Evolutionary conservation across 768 basidiomycete species (phyloP).

Genomic region (Cytidiella melzeri): DNA sequence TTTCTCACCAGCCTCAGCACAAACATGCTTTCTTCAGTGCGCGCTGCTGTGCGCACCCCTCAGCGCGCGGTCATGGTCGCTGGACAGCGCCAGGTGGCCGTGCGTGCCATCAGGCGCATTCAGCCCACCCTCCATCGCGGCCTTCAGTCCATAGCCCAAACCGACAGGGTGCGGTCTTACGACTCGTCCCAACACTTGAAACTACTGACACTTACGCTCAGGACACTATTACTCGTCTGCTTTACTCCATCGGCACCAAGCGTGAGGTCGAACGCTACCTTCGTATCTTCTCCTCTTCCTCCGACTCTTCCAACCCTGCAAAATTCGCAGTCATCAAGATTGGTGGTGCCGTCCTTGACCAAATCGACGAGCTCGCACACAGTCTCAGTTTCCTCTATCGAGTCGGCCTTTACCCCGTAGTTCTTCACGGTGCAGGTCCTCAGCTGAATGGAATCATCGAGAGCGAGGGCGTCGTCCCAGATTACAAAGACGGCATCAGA

Average conservation of each 20-base stretch:
- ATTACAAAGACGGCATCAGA: conserved; percentile 96
- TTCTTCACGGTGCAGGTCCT: conserved; percentile 94
- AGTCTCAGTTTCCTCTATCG: conserved; percentile 96
- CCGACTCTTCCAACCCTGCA: conserved; percentile 82
- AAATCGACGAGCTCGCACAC: conserved; percentile 89
- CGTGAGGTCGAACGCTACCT: conserved; percentile 98
- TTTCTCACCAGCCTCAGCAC: not conserved
- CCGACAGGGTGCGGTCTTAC: conserved; percentile 70
- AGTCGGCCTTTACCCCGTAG: conserved; percentile 95
- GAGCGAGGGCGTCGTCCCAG: conserved; percentile 86
- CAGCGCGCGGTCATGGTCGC: conserved; percentile 45
- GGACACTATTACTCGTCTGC: conserved; percentile 95
- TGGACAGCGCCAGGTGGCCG: conserved; percentile 33
- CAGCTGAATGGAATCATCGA: conserved; percentile 94
- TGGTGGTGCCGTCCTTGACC: conserved; percentile 90
- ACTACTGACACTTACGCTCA: too few species aligned
- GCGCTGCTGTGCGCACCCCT: conserved; percentile 25
- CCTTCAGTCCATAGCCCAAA: conserved; percentile 61
- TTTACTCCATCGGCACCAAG: conserved; percentile 96
- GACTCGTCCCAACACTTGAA: too few species aligned
- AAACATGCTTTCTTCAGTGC: conserved; percentile 15
- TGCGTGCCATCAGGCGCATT: conserved; percentile 34
- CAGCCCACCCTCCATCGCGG: conserved; percentile 6
- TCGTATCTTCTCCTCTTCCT: conserved; percentile 94
- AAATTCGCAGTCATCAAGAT: conserved; percentile 98